Evolutionary conservation across 208 protist species (phyloP), one percentile per base, ranked within the genome.

Genomic region (Kentomonas sorsogonicus): DNA sequence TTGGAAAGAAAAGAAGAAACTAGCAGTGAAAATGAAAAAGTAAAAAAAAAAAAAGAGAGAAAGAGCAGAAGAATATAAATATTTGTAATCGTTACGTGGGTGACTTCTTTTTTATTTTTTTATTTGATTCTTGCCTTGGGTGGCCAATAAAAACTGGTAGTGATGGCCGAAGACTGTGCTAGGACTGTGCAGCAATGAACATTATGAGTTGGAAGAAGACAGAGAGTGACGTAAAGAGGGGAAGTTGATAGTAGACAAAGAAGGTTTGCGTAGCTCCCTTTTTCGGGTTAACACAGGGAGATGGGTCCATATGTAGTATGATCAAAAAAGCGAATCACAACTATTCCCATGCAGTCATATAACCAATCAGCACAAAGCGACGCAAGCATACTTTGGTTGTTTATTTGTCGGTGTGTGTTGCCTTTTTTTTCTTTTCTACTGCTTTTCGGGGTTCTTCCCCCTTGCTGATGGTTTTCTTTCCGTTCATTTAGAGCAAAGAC

Each of bases 71-170:
- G 26, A 18, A 47, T 27, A 47, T 18, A 6, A 20, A 9, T 27
- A 47, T 16, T 22, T 20, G 43, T 22, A 47, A 11, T 20, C 18
- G 43, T 16, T 23, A 22, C 26, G 26, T 16, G 7, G 26, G 18
- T 41, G 9, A 27, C 15, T 47, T 16, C 18, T 16, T 16, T 47
- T 47, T 47, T 47, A 18, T 47, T 47, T 23, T 47, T 47, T 23
- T 47, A 9, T 47, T 47, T 20, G 9, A n/a, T 20, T 47, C 43
- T 47, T 47, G 9, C 43, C 43, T 47, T 47, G 26, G 18, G 9
- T 9, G 18, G 43, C 26, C 11, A 16, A 40, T 40, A n/a, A 40
- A 27, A 16, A 9, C 10, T 5, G 26, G 26, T 16, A 47, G 43
- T 16, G 18, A 9, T 47, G 18, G 7, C 18, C 15, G 5, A 47